Evolutionary conservation across 495 filamentous ascomycete species (phyloP).

Genomic region (Niebla homalea): DNA sequence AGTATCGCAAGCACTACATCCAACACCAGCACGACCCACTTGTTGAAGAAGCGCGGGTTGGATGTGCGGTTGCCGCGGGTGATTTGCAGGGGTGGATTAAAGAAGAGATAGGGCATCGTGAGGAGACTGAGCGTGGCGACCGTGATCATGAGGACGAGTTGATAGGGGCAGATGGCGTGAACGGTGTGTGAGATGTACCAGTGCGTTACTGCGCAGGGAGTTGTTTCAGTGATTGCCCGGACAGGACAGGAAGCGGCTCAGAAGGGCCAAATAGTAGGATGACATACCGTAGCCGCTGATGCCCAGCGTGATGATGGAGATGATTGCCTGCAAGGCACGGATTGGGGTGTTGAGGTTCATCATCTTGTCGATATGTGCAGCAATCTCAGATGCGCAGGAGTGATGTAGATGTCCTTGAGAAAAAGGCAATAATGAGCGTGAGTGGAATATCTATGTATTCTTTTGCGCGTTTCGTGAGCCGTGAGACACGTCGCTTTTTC

Average conservation of each 20-base stretch:
- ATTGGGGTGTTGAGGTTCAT: conserved; percentile 44
- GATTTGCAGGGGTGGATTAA: conserved; percentile 48
- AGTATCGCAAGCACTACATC: conserved; percentile 68
- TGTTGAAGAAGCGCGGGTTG: conserved; percentile 9
- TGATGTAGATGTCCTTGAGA: too few relatives aligned
- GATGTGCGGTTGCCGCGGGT: conserved; percentile 40
- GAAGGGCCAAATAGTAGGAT: background rate
- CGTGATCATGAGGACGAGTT: conserved; percentile 63
- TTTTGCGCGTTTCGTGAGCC: background rate
- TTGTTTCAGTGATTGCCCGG: background rate
- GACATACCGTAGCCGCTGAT: conserved; percentile 56
- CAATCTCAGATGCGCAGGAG: background rate
- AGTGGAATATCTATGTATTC: background rate
- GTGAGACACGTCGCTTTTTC: conserved; percentile 2
- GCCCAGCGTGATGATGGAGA: conserved; percentile 59
- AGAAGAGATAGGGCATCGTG: conserved; percentile 48
- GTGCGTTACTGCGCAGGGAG: conserved; percentile 8
- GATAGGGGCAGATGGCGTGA: conserved; percentile 29
- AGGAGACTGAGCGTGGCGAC: conserved; percentile 59
- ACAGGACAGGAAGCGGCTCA: background rate
- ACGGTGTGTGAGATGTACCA: conserved; percentile 27
- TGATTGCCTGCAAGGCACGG: conserved; percentile 48
- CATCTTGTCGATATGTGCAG: conserved; percentile 21
- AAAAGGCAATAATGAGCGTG: too few relatives aligned
- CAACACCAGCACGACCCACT: conserved; percentile 41